Evolutionary conservation across 176 grass and related monocot genomes (phyloP).

Genomic region (Zizania latifolia): DNA sequence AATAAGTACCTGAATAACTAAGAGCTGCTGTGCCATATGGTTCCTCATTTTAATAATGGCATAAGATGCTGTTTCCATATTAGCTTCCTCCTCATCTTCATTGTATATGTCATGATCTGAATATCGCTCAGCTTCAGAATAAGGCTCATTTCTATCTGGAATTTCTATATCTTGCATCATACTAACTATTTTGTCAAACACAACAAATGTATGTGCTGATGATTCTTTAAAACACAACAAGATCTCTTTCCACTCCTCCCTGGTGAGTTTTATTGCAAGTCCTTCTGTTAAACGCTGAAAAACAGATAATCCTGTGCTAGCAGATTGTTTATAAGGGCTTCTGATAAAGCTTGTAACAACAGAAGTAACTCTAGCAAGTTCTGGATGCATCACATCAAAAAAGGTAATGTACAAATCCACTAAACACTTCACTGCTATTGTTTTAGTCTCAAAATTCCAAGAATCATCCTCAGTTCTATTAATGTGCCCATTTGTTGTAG

Average conservation of each 20-base stretch:
- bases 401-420: constrained; percentile 67
- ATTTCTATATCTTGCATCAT: constrained; percentile 91
- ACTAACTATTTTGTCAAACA: constrained; percentile 64
- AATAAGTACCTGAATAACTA: constrained; percentile 64
- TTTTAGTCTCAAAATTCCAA: constrained; percentile 66
- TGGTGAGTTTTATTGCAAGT: constrained; percentile 60
- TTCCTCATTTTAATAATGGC: constrained; percentile 57
- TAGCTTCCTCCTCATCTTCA: constrained; percentile 75
- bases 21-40: constrained; percentile 51
- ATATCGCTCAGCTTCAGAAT: constrained; percentile 72
- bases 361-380: constrained; percentile 59
- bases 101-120: constrained; percentile 73
- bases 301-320: constrained; percentile 61
- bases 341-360: constrained; percentile 67
- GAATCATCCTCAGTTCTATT: constrained; percentile 52
- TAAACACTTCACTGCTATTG: constrained; percentile 68
- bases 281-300: constrained; percentile 67
- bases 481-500: constrained; percentile 36
- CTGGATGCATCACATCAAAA: constrained; percentile 67
- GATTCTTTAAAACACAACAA: constrained; percentile 75
- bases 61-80: constrained; percentile 73
- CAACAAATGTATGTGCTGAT: constrained; percentile 38
- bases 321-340: constrained; percentile 74
- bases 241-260: constrained; percentile 70
- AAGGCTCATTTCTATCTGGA: constrained; percentile 70